A percentile compares a stretch with the other conserved stretches of the same genome.
These are phyloP conservation scores for Plenodomus biglobosus DNA, from an alignment of 2,329 filamentous ascomycete species.

Conservation along the genomic window DNA sequence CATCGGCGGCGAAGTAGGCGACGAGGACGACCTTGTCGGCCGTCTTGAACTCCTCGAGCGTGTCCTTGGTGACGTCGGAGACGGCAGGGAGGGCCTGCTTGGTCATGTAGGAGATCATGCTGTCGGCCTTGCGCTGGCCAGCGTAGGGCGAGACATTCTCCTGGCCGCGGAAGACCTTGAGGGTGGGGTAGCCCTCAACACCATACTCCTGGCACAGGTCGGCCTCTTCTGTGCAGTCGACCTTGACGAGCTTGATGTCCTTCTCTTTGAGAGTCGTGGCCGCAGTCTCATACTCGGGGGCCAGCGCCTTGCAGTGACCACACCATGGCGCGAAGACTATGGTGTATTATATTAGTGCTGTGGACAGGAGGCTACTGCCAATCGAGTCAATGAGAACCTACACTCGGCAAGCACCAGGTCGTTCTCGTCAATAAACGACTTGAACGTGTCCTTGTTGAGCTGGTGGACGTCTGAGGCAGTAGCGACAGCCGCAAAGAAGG, in stretches of 20 bases:
- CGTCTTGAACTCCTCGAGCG: conserved; percentile 93
- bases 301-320: conserved; percentile 98
- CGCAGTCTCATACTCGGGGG: conserved; percentile 85
- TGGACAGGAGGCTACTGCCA: not conserved
- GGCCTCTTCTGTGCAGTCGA: conserved; percentile 93
- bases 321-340: conserved; percentile 94
- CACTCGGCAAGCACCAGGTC: conserved; percentile 93
- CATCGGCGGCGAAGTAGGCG: conserved; percentile 77
- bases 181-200: conserved; percentile 96
- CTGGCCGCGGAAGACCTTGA: conserved; percentile 95
- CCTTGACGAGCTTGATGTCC: conserved; percentile 80
- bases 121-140: conserved; percentile 84
- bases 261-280: conserved; percentile 84
- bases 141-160: conserved; percentile 81
- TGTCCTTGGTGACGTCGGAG: conserved; percentile 77
- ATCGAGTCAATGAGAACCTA: conserved; percentile 51
- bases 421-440: conserved; percentile 80
- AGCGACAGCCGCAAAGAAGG: conserved; percentile 59
- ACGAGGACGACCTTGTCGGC: conserved; percentile 95
- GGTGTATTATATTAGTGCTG: conserved; percentile 43
- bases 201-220: conserved; percentile 88
- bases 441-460: conserved; percentile 84
- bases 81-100: conserved; percentile 96
- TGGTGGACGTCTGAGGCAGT: conserved; percentile 77
- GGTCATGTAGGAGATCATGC: conserved; percentile 85